Evolutionary conservation across 2,329 filamentous ascomycete species (phyloP).

Genomic region (Pseudogymnoascus sp.): DNA sequence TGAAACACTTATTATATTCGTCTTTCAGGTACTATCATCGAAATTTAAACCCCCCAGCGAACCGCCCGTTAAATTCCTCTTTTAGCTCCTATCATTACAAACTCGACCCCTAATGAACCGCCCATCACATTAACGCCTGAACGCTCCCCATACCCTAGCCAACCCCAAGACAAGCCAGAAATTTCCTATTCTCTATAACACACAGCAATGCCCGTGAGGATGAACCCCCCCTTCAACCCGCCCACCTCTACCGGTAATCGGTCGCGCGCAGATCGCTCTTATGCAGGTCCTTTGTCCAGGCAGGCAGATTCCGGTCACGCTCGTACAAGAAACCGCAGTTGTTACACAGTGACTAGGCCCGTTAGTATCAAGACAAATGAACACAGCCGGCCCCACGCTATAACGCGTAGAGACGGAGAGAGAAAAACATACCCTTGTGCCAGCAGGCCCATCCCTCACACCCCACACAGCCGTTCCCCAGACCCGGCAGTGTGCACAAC

Average conservation of each 20-base stretch:
- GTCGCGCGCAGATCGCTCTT: constrained; percentile 22
- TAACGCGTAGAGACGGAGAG: constrained; percentile 10
- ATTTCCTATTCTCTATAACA: neutral
- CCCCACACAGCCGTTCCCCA: constrained; percentile 92
- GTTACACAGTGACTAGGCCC: constrained; percentile 64
- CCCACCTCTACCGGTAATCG: constrained; percentile 23
- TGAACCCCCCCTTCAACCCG: neutral
- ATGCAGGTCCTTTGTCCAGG: constrained; percentile 67
- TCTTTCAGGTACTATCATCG: too few relatives aligned
- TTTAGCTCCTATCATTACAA: too few relatives aligned
- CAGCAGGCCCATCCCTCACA: constrained; percentile 81
- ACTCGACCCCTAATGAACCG: neutral
- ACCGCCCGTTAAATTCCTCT: too few relatives aligned
- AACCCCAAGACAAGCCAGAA: neutral
- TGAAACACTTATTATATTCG: too few relatives aligned
- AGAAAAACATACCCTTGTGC: constrained; percentile 60
- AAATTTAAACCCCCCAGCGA: too few relatives aligned
- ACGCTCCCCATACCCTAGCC: neutral
- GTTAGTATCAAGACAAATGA: constrained; percentile 19
- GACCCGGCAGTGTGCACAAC: constrained; percentile 78
- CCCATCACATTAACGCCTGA: neutral
- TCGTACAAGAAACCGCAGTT: constrained; percentile 90
- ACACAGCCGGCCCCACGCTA: neutral
- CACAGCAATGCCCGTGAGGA: neutral
- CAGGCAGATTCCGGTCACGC: constrained; percentile 73